Evolutionary conservation across 352 stramenopile genomes (phyloP).

Genomic region (Pythium monospermum): DNA sequence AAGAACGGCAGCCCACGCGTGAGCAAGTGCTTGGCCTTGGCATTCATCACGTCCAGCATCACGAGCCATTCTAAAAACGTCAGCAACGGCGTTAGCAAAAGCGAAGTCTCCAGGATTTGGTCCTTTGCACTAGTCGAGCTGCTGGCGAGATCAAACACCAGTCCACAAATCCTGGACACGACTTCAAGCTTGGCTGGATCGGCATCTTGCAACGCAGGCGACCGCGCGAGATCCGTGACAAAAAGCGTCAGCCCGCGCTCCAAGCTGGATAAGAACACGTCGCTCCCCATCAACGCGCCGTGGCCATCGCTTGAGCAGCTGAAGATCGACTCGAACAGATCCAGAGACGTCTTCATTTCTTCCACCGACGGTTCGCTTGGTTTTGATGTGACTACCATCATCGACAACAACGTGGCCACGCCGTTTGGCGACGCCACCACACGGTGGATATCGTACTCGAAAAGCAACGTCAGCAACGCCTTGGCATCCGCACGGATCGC

Average conservation of each 20-base stretch:
- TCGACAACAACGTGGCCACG: slow-evolving; percentile 52
- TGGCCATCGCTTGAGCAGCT: slow-evolving; percentile 40
- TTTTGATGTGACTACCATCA: too few relatives aligned
- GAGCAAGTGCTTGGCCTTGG: slow-evolving; percentile 25
- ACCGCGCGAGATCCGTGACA: background rate
- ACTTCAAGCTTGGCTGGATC: slow-evolving; percentile 43
- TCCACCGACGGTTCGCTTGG: slow-evolving; percentile 18
- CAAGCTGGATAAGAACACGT: slow-evolving; percentile 41
- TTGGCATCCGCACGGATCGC: slow-evolving; percentile 24
- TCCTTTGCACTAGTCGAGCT: slow-evolving; percentile 32
- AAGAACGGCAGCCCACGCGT: slow-evolving; percentile 42
- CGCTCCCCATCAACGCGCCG: slow-evolving; percentile 41
- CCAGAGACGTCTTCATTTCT: slow-evolving; percentile 38
- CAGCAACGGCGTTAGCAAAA: slow-evolving; percentile 13
- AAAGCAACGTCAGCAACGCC: slow-evolving; percentile 49
- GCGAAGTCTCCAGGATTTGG: slow-evolving; percentile 38
- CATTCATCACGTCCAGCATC: background rate
- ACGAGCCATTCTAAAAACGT: slow-evolving; percentile 17
- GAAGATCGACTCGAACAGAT: slow-evolving; percentile 61
- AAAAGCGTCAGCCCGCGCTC: slow-evolving; percentile 24
- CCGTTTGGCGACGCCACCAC: slow-evolving; percentile 60
- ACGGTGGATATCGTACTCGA: slow-evolving; percentile 52
- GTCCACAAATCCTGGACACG: slow-evolving; percentile 38
- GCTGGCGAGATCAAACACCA: slow-evolving; percentile 46
- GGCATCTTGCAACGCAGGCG: slow-evolving; percentile 13